A percentile compares a stretch with the other conserved stretches of the same genome.
phyloP scores from a whole-genome alignment of 805 yeast species.

The Grigorovia yakushimaensis region DNA sequence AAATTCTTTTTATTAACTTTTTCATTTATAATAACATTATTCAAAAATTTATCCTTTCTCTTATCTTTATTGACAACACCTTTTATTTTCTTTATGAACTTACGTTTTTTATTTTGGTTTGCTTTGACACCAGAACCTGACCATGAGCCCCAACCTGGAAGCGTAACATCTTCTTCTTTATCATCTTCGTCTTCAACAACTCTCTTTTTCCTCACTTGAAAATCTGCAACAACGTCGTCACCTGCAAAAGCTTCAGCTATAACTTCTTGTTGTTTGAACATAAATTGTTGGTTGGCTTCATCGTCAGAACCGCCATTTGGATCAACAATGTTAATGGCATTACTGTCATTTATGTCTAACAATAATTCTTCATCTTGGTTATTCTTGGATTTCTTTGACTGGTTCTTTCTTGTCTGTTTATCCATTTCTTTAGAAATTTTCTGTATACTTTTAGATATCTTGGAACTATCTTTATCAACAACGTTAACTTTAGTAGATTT shows the following conservation, averaged over 20 bases:
- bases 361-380: conserved; percentile 30
- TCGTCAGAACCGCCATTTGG: conserved; percentile 39
- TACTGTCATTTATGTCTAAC: conserved; percentile 35
- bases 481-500: conserved; percentile 39
- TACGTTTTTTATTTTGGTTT: conserved; percentile 41
- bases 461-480: conserved; percentile 42
- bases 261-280: conserved; percentile 72
- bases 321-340: conserved; percentile 46
- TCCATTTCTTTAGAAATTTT: conserved; percentile 32
- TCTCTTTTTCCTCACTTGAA: conserved; percentile 64
- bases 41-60: conserved; percentile 67
- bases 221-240: conserved; percentile 78
- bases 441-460: conserved; percentile 38
- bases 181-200: conserved; percentile 73
- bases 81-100: conserved; percentile 57
- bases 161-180: conserved; percentile 69
- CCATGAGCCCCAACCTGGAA: conserved; percentile 99
- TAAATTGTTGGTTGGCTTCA: conserved; percentile 33
- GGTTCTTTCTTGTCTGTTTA: conserved; percentile 8
- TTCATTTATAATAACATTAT: conserved; percentile 85
- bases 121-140: conserved; percentile 54
- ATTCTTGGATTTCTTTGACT: conserved; percentile 22
- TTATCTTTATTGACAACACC: conserved; percentile 67
- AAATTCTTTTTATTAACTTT: conserved; percentile 70
- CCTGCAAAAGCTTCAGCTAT: conserved; percentile 94